Evolutionary conservation across 2,329 filamentous ascomycete genomes (phyloP), one percentile per base, ranked within the genome.

Genomic region (Aspergillus sp.): DNA sequence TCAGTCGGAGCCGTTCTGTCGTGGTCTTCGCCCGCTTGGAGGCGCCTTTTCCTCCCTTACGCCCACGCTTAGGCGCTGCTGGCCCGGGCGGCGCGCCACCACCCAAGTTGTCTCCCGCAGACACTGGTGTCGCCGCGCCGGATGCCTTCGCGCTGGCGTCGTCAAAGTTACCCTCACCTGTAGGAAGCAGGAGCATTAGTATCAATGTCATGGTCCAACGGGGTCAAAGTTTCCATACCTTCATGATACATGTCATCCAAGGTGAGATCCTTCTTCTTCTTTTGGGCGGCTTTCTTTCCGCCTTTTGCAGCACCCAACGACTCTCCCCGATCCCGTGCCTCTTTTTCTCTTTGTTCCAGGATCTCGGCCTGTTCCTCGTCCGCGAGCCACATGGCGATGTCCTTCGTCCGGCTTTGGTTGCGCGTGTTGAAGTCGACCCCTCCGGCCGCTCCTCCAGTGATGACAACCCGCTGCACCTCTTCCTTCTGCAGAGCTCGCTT

Each of bases 191-290:
- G 15, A 32, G 27, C 11, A 26, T 45, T 39, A 43, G 40, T 30
- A 25, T 31, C 26, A 10, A 4, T 15, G 6, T 3, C 7, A 7
- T 22, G 3, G 24, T 16, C 4, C 32, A 32, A 20, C 26, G 17
- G n/a, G 19, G 4, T 1, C 12, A 4, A 39, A n/a, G 4, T 34
- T 10, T n/a, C 66, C 84, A 78, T 60, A 94, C 91, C 91, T 72
- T 98, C 91, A 58, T 98, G 91, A 65, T 98, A 98, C 84, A 98
- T 86, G 55, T 95, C 89, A 58, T 96, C 91, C 61, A 96, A 66
- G 52, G 71, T 78, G 42, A 79, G 64, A 56, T 79, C 75, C 34
- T 60, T 60, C 59, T 63, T 61, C 58, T 67, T 72, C 49, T 82
- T 89, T 30, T 59, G 60, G n/a, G 61, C 61, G 26, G 66, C 60